Evolutionary conservation across 2,329 filamentous ascomycete species (phyloP), one percentile per base, ranked within the genome.

Genomic region (Coniochaeta ligniaria): DNA sequence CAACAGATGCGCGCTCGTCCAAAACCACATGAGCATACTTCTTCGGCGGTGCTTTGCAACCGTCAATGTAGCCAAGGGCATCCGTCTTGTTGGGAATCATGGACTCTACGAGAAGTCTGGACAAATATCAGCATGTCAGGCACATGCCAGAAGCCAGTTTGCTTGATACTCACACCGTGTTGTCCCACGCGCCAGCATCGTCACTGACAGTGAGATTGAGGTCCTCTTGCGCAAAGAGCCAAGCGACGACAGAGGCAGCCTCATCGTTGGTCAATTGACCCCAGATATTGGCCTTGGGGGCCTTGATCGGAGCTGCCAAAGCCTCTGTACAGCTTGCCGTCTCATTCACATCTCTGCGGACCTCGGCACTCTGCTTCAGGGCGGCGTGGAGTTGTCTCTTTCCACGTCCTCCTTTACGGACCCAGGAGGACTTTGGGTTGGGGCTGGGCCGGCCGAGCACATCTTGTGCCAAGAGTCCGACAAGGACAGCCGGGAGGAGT

Each of bases 41-140:
- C 2, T 66, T 59, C 1, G 79, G 78, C 1, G 68, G 64, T 3
- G 73, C 60, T 0, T 67, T 73, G 7, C 66, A 63, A 2, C 70
- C 71, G 35, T 81, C 77, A 1, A 82, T 66, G 60, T 80, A 82
- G 2, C 72, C 61, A 55, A 80, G 60, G 0, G 73, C 76, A 60
- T 79, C 78, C 0, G 78, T 79, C 69, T 83, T 83, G 68, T 82
- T 82, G 0, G 79, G 79, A 24, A 68, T 64, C 58, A 80, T 68
- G 0, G 75, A 62, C 65, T 80, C 78, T 1, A 72, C 66, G 2
- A 72, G 64, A 4, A 72, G 28, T 22, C 54, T 57, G 14, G 16
- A 1, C 8, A 3, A 17, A 24, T n/a, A n/a, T 52, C 20, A 52
- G 47, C 14, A 28, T 9, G 9, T 31, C 24, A 26, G 11, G 14